Percentiles rank a stretch among this genome's conserved stretches.
Evolutionary conservation across 495 filamentous ascomycete genomes (phyloP).

Genomic region (Staphylotrichum tortipilum): DNA sequence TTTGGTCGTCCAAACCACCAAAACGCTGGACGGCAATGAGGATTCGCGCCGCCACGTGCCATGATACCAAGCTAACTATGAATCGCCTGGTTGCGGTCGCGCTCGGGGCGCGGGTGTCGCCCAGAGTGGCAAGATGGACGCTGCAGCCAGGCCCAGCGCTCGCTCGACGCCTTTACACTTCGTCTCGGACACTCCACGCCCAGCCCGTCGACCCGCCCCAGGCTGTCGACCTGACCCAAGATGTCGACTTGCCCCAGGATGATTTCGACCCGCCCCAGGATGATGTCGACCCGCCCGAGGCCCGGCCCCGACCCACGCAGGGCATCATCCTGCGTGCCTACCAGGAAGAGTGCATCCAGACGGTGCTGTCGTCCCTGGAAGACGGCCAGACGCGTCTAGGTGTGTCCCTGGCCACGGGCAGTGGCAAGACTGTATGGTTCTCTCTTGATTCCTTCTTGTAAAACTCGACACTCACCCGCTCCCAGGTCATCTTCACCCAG

Average conservation of each 20-base stretch:
- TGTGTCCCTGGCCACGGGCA: constrained; percentile 83
- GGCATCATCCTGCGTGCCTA: constrained; percentile 59
- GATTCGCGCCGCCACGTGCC: not conserved
- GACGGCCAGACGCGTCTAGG: constrained; percentile 75
- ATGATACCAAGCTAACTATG: not conserved
- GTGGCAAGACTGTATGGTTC: constrained; percentile 76
- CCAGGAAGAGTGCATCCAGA: constrained; percentile 84
- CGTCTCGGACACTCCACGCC: too few species aligned
- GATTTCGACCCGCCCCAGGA: too few species aligned
- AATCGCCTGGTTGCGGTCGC: not conserved
- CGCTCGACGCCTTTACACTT: too few species aligned
- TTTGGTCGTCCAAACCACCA: too few species aligned
- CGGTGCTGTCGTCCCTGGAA: constrained; percentile 63
- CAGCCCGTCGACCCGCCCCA: too few species aligned
- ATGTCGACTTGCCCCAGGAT: too few species aligned
- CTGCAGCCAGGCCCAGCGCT: not conserved
- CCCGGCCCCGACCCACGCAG: not conserved
- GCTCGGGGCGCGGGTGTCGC: not conserved
- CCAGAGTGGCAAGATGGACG: not conserved
- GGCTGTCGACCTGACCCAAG: too few species aligned
- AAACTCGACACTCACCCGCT: not conserved
- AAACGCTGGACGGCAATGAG: not conserved
- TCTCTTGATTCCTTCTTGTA: not conserved
- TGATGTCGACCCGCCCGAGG: too few species aligned
- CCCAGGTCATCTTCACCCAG: constrained; percentile 77